Percentiles rank a stretch among this genome's conserved stretches.
Conservation (phyloP, 345 rosid species). For the Crucihimalaya himalaica region DNA sequence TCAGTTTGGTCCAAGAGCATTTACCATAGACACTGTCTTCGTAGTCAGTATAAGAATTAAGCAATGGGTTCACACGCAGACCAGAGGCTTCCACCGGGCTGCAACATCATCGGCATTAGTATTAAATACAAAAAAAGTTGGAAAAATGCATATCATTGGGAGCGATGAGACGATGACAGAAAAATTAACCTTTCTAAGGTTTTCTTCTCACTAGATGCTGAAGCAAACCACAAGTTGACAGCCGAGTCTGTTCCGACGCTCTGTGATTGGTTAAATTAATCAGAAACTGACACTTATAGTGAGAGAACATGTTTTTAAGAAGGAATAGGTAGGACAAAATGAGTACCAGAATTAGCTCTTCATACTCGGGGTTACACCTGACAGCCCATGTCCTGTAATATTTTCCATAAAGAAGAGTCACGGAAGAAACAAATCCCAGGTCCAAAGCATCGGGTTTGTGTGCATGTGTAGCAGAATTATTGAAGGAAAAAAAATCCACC, state of each 20-base stretch:
- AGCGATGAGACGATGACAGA: background rate
- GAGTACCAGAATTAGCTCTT: conserved; percentile 71
- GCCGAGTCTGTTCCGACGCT: conserved; percentile 89
- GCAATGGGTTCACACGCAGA: conserved; percentile 48
- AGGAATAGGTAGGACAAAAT: conserved; percentile 20
- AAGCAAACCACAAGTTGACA: conserved; percentile 83
- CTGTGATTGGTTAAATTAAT: conserved; percentile 45
- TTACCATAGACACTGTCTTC: conserved; percentile 92
- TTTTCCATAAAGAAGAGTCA: background rate
- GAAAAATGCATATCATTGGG: background rate
- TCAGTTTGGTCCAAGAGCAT: conserved; percentile 15
- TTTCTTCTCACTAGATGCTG: conserved; percentile 51
- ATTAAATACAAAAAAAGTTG: background rate
- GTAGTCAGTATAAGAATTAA: conserved; percentile 70
- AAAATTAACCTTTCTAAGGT: conserved; percentile 55
- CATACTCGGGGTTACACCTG: conserved; percentile 78
- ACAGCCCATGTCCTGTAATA: conserved; percentile 87
- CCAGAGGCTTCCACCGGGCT: conserved; percentile 47
- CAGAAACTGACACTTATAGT: background rate
- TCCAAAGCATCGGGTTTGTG: background rate
- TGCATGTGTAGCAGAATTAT: conserved; percentile 4
- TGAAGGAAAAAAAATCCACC: conserved; percentile 14
- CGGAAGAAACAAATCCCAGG: background rate
- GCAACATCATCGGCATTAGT: conserved; percentile 1
- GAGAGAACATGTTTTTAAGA: background rate